Evolutionary conservation across 2,329 filamentous ascomycete species (phyloP), one percentile per base, ranked within the genome.

Genomic region (Thielaviopsis punctulata): DNA sequence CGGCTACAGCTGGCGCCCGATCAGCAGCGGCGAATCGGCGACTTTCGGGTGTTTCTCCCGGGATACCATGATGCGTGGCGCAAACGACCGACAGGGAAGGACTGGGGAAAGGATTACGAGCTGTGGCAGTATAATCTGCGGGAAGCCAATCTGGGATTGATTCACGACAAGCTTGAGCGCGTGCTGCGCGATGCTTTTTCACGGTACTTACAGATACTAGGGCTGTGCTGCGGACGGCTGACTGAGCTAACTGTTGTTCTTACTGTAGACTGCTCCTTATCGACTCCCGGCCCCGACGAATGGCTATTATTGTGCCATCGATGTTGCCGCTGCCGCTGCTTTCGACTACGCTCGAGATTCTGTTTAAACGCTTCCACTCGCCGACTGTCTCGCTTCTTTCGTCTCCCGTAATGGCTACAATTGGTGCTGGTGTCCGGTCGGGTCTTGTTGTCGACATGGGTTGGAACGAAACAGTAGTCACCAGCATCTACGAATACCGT

Each of bases 381-480:
- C 85, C 89, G 0, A 82, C 78, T 21, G 76, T 96, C 57, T 89
- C 86, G 2, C 72, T 98, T 43, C 69, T 95, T 61, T 86, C 88
- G 1, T 76, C 79, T 0, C 79, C 90, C 0, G 75, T 87, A 19
- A 82, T 92, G 65, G 73, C 80, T 1, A 72, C 83, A 6, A 76
- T 89, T 2, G 84, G 83, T 7, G 88, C 89, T 5, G 92, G 92
- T 0, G 69, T 94, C 41, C 80, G 92, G 13, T 86, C 86, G n/a
- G 87, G 83, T 1, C 65, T 98, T 43, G 79, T 96, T 0, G 73
- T 98, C 36, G 88, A 98, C 61, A 74, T 98, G 55, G 92, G 90
- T 44, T 98, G 92, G 92, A 75, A 80, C 43, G 92, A 96, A 65
- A 94, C 89, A 0, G 76, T 82, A 0, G 77, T 93, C 21, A 94